Conservation (phyloP, 2,329 filamentous ascomycete species). For the Penicillium nordicum region DNA sequence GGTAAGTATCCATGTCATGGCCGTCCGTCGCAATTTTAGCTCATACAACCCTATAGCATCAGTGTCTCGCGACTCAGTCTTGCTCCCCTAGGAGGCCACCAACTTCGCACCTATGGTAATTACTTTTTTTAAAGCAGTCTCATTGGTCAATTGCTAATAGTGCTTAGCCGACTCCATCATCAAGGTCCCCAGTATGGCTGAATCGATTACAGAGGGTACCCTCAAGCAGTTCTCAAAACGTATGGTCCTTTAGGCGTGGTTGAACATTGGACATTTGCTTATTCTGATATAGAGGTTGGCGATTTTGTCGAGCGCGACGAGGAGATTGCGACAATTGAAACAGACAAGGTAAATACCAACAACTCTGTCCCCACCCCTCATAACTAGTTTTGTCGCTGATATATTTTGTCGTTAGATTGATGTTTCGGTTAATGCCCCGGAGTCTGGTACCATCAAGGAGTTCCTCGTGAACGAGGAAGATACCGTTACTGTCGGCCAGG, state of each 20-base stretch:
- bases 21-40: conserved; percentile 5
- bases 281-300: conserved; percentile 62
- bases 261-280: conserved; percentile 23
- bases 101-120: conserved; percentile 39
- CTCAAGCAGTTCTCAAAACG: conserved; percentile 91
- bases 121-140: neutral
- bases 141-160: neutral
- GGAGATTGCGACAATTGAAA: conserved; percentile 98
- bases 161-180: conserved; percentile 70
- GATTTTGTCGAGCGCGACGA: conserved; percentile 94
- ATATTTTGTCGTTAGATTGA: conserved; percentile 66
- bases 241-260: conserved; percentile 26
- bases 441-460: conserved; percentile 87
- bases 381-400: neutral
- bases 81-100: conserved; percentile 27
- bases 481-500: conserved; percentile 90
- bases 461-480: conserved; percentile 90
- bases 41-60: conserved; percentile 15
- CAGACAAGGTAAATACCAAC: conserved; percentile 76
- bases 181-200: conserved; percentile 96
- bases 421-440: conserved; percentile 90
- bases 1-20: conserved; percentile 21
- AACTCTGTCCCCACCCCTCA: neutral
- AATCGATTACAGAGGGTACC: conserved; percentile 96
- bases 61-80: conserved; percentile 26